These are phyloP conservation scores for Ascochyta clinopodiicola DNA, from an alignment of 2,329 filamentous ascomycete species.

Conservation along the genomic window DNA sequence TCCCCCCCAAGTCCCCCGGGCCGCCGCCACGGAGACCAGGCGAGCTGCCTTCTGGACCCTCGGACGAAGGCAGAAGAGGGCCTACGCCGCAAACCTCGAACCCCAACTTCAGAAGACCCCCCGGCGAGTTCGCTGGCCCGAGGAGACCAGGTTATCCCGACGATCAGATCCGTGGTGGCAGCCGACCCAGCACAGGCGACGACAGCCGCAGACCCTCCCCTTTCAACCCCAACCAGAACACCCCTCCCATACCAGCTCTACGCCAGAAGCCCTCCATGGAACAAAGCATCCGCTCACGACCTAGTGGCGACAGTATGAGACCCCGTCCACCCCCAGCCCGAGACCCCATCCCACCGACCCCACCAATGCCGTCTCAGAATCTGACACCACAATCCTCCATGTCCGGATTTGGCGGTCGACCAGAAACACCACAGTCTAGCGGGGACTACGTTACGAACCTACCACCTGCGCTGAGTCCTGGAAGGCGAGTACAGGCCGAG, in stretches of 20 bases:
- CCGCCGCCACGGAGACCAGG: slow-evolving; percentile 31
- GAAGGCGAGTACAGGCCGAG: slow-evolving; percentile 35
- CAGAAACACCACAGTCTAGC: slow-evolving; percentile 42
- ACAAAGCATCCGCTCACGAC: slow-evolving; percentile 40
- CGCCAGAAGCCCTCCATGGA: slow-evolving; percentile 45
- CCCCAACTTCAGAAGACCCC: slow-evolving; percentile 32
- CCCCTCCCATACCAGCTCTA: slow-evolving; percentile 36
- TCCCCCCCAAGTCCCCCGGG: slow-evolving; percentile 32
- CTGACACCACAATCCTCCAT: slow-evolving; percentile 50
- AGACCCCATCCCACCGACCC: slow-evolving; percentile 38
- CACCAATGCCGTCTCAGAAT: slow-evolving; percentile 40
- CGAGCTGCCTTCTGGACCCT: slow-evolving; percentile 18
- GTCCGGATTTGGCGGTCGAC: slow-evolving; percentile 44
- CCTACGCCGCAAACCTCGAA: slow-evolving; percentile 20
- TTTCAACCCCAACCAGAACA: slow-evolving; percentile 27
- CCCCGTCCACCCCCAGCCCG: slow-evolving; percentile 39
- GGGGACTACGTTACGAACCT: slow-evolving; percentile 21
- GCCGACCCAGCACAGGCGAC: slow-evolving; percentile 39
- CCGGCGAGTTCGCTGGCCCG: slow-evolving; percentile 29
- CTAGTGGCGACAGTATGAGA: slow-evolving; percentile 46
- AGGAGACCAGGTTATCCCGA: slow-evolving; percentile 31
- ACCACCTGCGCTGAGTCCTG: slow-evolving; percentile 35
- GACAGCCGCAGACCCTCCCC: slow-evolving; percentile 37
- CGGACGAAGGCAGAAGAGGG: slow-evolving; percentile 26
- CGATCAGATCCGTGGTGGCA: slow-evolving; percentile 24